phyloP scores from a whole-genome alignment of 495 filamentous ascomycete genomes.

The Niebla homalea region DNA sequence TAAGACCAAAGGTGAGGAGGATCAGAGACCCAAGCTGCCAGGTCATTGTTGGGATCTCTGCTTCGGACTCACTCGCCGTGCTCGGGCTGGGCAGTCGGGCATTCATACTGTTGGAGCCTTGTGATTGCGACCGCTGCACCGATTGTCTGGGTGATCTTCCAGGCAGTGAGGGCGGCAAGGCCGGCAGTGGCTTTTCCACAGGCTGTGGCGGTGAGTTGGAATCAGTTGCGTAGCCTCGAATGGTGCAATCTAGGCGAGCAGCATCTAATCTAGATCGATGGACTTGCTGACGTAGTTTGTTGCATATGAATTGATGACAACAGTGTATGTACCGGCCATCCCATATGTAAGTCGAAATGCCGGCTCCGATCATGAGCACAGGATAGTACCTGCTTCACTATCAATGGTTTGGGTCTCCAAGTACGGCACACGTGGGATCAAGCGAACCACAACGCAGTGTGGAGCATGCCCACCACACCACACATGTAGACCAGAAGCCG shows the following conservation, averaged over 20 bases:
- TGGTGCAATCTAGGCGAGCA: background rate
- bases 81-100: background rate
- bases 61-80: conserved; percentile 1
- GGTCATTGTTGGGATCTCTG: conserved; percentile 20
- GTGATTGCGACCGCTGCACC: background rate
- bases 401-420: background rate
- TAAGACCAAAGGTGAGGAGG: conserved; percentile 46
- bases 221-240: background rate
- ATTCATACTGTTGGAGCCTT: too few species aligned
- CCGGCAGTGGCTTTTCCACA: background rate
- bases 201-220: background rate
- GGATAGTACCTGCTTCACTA: conserved; percentile 48
- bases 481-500: conserved; percentile 57
- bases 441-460: conserved; percentile 56
- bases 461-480: conserved; percentile 55
- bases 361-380: conserved; percentile 48
- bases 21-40: conserved; percentile 33
- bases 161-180: background rate
- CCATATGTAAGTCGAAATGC: conserved; percentile 41
- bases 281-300: background rate
- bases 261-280: background rate
- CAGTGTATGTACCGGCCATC: conserved; percentile 27
- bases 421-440: background rate
- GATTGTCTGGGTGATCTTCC: background rate
- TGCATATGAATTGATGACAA: background rate